These are phyloP conservation scores for Fistulifera pelliculosa DNA, from an alignment of 108 stramenopile species.

Conservation along the genomic window DNA sequence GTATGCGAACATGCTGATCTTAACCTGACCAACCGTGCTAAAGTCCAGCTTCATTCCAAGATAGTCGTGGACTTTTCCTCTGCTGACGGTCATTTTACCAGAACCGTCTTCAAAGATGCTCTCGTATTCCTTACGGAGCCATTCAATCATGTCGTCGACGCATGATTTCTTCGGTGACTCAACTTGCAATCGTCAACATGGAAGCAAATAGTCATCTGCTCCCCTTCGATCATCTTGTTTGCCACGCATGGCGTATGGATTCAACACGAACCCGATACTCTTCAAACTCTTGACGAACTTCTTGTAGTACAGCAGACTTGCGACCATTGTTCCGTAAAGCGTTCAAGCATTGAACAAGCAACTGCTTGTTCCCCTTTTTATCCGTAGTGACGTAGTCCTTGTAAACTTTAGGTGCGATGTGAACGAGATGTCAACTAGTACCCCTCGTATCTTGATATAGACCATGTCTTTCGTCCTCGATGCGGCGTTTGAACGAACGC, in stretches of 20 bases:
- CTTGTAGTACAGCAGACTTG: conserved; percentile 21
- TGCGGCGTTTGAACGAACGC: no score
- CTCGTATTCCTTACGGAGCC: conserved; percentile 3
- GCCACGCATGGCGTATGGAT: conserved; percentile 37
- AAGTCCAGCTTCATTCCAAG: conserved; percentile 41
- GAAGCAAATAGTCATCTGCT: conserved; percentile 25
- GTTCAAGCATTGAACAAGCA: conserved; percentile 17
- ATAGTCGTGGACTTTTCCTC: conserved; percentile 30
- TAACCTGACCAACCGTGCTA: conserved; percentile 8
- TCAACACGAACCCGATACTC: conserved; percentile 22
- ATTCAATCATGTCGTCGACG: conserved; percentile 5
- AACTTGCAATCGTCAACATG: conserved; percentile 30
- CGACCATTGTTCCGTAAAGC: conserved; percentile 24
- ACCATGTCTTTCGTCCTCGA: no score
- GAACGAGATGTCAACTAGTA: no score
- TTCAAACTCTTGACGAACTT: conserved; percentile 1
- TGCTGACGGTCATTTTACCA: conserved; percentile 4
- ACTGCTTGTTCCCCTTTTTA: conserved; percentile 13
- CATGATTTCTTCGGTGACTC: conserved; percentile 2
- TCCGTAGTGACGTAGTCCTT: no score
- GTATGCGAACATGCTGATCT: conserved; percentile 24
- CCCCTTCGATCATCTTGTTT: conserved; percentile 27
- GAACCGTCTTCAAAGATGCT: background rate
- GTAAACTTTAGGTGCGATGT: conserved; percentile 13
- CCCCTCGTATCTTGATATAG: no score